Evolutionary conservation across 768 basidiomycete genomes (phyloP), one percentile per base, ranked within the genome.

Genomic region (Galerina sulciceps): DNA sequence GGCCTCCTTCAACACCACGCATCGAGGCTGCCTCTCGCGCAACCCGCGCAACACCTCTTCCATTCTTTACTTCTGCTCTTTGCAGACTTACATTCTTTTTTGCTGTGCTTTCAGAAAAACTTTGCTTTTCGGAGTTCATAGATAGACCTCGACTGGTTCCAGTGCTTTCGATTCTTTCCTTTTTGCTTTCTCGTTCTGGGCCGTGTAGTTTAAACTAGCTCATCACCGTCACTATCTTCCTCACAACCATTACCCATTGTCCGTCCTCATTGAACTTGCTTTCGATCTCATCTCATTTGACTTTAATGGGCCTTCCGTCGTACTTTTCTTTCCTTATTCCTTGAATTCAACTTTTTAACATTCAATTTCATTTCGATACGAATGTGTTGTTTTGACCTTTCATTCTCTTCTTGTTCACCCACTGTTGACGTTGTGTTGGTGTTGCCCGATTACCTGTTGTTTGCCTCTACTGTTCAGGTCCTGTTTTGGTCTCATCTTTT

Each of bases 401-500:
- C 17, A 10, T 45, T 8, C 38, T 51, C 20, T 36, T 31, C 26
- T 49, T 18, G 20, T 51, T 51, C 49, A 40, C 20, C 49, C 37
- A n/a, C 35, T 36, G 49, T n/a, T 51, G 49, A 51, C 36, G 38
- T 43, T 41, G 56, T 44, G 38, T 43, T 41, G 56, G 48, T 57
- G 56, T 57, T 57, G 56, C 37, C 50, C 40, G 40, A 38, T 51
- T 43, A 36, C 35, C 41, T 50, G 44, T 45, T 57, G 46, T 41
- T 38, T 53, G 52, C 55, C 47, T 38, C 41, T 23, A 34, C 46
- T 57, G 40, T 51, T 38, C 42, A 37, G 49, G 26, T 51, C 22
- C 56, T 49, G 31, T 51, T 23, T 26, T 31, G 35, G 35, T 18
- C 37, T 60, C 38, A n/a, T 54, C 15, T 49, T 42, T 17, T 60